Evolutionary conservation across 2,329 filamentous ascomycete species (phyloP), one percentile per base, ranked within the genome.

Genomic region (Penicillium sp.): DNA sequence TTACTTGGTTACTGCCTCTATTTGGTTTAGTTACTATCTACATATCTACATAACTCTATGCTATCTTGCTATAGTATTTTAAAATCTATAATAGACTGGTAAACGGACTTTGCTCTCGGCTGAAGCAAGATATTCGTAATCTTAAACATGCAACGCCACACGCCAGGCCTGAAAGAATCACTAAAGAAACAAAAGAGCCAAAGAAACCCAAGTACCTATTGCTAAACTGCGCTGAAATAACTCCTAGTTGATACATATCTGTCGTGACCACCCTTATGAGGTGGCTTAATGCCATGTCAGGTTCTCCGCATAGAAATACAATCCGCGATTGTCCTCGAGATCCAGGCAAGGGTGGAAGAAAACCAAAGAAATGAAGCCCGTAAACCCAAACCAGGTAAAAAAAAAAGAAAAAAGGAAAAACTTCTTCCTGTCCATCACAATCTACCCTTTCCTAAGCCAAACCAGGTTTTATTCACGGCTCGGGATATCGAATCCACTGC

Each of bases 381-480:
- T 34, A 18, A 34, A 27, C 22, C 23, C 6, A 40, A 20, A 13
- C 6, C 39, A n/a, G 6, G 6, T n/a, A 35, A 22, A 24, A 39
- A 37, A 37, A 37, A 44, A 49, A 29, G 47, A 57, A 35, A 22
- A 24, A 39, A 37, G 37, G 35, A 44, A 49, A 29, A 48, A 57
- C 44, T 45, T 54, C 54, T 42, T 52, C 35, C 50, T 24, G 44
- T 36, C 40, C 22, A 18, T 46, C 45, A 38, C 43, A 4, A 27
- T 49, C 43, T 51, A 48, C 14, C 41, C 26, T 35, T 20, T 13
- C 29, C n/a, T n/a, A 6, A 18, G 16, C 18, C 11, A 20, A 20
- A 20, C n/a, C 14, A 42, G 28, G 35, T 5, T 38, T 65, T 64
- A 49, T 61, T 57, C 37, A 47, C 55, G 29, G 49, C 55, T 40